phyloP scores from a whole-genome alignment of 129 eudicot species.

The Lactuca sativa region DNA sequence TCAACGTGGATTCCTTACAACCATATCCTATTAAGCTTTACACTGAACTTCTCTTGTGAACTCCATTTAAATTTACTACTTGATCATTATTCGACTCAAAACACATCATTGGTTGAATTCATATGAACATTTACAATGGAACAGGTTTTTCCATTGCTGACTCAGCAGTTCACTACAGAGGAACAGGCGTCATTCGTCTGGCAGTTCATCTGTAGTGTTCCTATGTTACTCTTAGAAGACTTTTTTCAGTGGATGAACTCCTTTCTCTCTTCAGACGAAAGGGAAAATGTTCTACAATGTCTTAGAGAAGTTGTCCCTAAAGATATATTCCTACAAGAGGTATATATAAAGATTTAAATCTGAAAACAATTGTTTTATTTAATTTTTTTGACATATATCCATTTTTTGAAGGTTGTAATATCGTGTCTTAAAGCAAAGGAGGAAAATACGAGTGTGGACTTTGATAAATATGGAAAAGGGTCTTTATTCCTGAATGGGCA shows the following conservation, averaged over 20 bases:
- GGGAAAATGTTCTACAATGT: conserved; percentile 44
- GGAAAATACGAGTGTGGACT: conserved; percentile 23
- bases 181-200: conserved; percentile 88
- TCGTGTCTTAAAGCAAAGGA: conserved; percentile 63
- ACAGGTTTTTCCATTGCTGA: conserved; percentile 86
- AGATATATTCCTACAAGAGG: conserved; percentile 74
- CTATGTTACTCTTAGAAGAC: conserved; percentile 69
- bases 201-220: conserved; percentile 91
- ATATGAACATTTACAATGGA: conserved; percentile 22
- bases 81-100: conserved; percentile 2
- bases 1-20: neutral
- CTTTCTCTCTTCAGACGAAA: conserved; percentile 64
- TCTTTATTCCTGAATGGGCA: conserved; percentile 43
- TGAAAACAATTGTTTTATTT: conserved; percentile 13
- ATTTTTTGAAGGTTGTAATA: conserved; percentile 57
- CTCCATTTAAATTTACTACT: conserved; percentile 1
- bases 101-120: neutral
- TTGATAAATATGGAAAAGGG: conserved; percentile 44
- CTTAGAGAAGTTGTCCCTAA: conserved; percentile 60
- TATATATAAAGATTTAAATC: conserved; percentile 19
- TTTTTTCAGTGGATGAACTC: conserved; percentile 76
- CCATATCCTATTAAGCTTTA: neutral
- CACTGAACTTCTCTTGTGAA: conserved; percentile 6
- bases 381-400: conserved; percentile 20
- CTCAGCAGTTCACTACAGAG: conserved; percentile 48